phyloP scores from a whole-genome alignment of 352 stramenopile species.

The Globisporangium nagaii region DNA sequence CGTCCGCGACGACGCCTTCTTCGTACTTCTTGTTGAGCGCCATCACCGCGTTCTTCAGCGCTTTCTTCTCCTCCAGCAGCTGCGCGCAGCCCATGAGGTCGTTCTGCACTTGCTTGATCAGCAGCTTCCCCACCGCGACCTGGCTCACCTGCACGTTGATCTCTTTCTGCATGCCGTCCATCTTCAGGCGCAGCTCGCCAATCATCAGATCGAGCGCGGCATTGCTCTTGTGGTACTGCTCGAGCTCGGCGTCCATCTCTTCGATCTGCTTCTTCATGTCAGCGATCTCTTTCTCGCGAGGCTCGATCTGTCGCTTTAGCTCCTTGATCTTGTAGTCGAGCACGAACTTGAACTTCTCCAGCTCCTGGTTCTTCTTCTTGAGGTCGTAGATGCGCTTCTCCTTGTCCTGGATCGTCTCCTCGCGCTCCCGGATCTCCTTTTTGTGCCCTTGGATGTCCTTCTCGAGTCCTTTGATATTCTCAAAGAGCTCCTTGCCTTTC shows the following conservation, averaged over 20 bases:
- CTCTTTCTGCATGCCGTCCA: conserved; percentile 90
- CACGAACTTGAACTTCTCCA: conserved; percentile 98
- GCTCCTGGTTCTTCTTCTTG: conserved; percentile 97
- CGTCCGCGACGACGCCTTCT: conserved; percentile 56
- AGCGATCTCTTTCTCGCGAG: conserved; percentile 91
- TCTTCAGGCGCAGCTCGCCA: conserved; percentile 90
- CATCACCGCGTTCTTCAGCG: conserved; percentile 74
- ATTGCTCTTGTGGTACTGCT: conserved; percentile 95
- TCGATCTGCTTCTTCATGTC: conserved; percentile 95
- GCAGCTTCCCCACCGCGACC: conserved; percentile 51
- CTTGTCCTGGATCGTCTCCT: conserved; percentile 95
- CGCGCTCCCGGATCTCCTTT: conserved; percentile 89
- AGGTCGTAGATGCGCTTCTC: conserved; percentile 96
- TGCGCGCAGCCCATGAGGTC: conserved; percentile 72
- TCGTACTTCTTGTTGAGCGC: conserved; percentile 85
- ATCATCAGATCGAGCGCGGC: conserved; percentile 93
- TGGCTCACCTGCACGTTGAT: conserved; percentile 64
- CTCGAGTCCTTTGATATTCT: conserved; percentile 90
- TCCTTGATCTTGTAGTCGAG: conserved; percentile 97
- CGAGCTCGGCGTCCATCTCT: conserved; percentile 93
- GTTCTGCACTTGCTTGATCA: conserved; percentile 75
- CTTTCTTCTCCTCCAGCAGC: conserved; percentile 72
- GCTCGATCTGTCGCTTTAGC: conserved; percentile 95
- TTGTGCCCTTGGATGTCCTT: conserved; percentile 93
- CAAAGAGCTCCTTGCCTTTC: conserved; percentile 90